A percentile compares a stretch with the other conserved stretches of the same genome.
Conservation (phyloP, 345 rosid species). For the Citrus trifoliata region DNA sequence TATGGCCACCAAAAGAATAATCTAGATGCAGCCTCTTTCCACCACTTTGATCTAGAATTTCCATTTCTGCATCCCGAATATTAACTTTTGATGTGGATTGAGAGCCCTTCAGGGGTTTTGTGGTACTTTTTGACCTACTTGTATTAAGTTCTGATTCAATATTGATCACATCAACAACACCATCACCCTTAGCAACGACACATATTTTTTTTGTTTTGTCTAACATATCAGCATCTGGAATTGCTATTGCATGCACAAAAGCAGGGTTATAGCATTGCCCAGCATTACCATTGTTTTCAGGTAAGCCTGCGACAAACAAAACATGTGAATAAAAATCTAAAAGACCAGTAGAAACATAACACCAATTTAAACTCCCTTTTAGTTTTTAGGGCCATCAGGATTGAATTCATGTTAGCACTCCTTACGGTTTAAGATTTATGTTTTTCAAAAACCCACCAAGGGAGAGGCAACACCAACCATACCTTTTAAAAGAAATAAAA, state of each 20-base stretch:
- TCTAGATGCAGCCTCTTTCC: conserved; percentile 66
- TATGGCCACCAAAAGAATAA: conserved; percentile 76
- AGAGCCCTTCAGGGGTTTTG: conserved; percentile 53
- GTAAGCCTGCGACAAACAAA: conserved; percentile 39
- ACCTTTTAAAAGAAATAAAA: background rate
- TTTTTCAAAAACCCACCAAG: background rate
- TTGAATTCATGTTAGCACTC: background rate
- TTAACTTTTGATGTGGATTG: conserved; percentile 38
- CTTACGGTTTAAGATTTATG: background rate
- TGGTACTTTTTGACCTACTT: conserved; percentile 31
- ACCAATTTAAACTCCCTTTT: background rate
- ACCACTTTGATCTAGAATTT: conserved; percentile 19
- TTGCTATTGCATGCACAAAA: conserved; percentile 76
- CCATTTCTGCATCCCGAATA: conserved; percentile 13
- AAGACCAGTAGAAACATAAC: background rate
- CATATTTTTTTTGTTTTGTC: conserved; percentile 64
- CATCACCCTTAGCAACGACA: conserved; percentile 84
- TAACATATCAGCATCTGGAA: conserved; percentile 75
- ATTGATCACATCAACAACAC: conserved; percentile 61
- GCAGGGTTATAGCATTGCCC: conserved; percentile 87
- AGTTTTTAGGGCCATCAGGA: background rate
- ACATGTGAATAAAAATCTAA: background rate
- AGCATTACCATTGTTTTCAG: conserved; percentile 31
- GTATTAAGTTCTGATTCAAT: conserved; percentile 61
- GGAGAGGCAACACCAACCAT: background rate